Evolutionary conservation across 352 stramenopile genomes (phyloP).

Genomic region (Sclerospora graminicola): DNA sequence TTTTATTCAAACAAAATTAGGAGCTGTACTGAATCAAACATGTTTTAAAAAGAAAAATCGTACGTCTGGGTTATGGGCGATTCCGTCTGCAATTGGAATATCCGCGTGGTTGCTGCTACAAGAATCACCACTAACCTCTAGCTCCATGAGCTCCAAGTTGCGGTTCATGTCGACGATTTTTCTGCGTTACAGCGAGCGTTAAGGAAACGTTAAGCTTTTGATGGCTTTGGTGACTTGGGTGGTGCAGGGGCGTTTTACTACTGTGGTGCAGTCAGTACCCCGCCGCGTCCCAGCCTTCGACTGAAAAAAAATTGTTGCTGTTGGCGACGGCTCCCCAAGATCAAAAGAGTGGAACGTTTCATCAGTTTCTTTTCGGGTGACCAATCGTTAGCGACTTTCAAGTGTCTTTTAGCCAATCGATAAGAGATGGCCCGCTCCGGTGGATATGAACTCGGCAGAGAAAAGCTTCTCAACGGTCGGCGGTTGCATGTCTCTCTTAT

Average conservation of each 20-base stretch:
- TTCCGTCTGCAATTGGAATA: slow-evolving; percentile 24
- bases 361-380: slow-evolving; percentile 14
- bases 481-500: slow-evolving; percentile 15
- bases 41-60: neutral
- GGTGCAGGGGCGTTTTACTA: slow-evolving; percentile 23
- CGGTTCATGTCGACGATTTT: slow-evolving; percentile 39
- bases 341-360: slow-evolving; percentile 29
- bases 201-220: slow-evolving; percentile 1
- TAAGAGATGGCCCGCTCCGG: neutral
- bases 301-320: neutral
- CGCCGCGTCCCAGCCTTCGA: slow-evolving; percentile 17
- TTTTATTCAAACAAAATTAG: slow-evolving; percentile 1
- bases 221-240: slow-evolving; percentile 9
- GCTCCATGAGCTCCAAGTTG: slow-evolving; percentile 60
- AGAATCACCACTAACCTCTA: slow-evolving; percentile 14
- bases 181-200: slow-evolving; percentile 9
- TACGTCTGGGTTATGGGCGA: slow-evolving; percentile 21
- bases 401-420: slow-evolving; percentile 8
- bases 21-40: neutral
- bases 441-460: slow-evolving; percentile 24
- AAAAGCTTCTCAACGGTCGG: slow-evolving; percentile 16
- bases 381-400: neutral
- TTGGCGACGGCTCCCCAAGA: slow-evolving; percentile 18
- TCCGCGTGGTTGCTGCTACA: slow-evolving; percentile 26
- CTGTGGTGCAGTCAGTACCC: slow-evolving; percentile 14